Evolutionary conservation across 805 yeast species (phyloP).

Genomic region (Suhomyces xylopsoci): DNA sequence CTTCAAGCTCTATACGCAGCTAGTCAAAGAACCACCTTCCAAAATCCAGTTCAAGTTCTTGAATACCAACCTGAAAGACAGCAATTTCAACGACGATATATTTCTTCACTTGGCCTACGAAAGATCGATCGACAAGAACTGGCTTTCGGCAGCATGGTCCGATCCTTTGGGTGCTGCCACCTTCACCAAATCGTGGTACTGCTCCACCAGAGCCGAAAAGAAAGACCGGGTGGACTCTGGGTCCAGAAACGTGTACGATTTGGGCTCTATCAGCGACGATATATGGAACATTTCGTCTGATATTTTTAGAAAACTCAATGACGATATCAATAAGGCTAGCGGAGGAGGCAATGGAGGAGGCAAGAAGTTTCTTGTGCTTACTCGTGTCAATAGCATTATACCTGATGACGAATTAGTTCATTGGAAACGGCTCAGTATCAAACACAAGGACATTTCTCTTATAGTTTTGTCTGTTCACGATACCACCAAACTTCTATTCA

Average conservation of each 20-base stretch:
- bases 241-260: slow-evolving; percentile 19
- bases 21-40: slow-evolving; percentile 37
- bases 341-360: slow-evolving; percentile 37
- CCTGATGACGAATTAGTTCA: slow-evolving; percentile 81
- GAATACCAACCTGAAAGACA: slow-evolving; percentile 18
- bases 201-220: slow-evolving; percentile 14
- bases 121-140: slow-evolving; percentile 71
- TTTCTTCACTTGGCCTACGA: slow-evolving; percentile 85
- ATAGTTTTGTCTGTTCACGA: slow-evolving; percentile 69
- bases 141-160: slow-evolving; percentile 88
- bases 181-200: slow-evolving; percentile 63
- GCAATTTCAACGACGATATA: slow-evolving; percentile 55
- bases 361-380: slow-evolving; percentile 60
- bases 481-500: slow-evolving; percentile 45
- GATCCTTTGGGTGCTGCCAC: slow-evolving; percentile 74
- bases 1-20: slow-evolving; percentile 24
- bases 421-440: slow-evolving; percentile 71
- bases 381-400: slow-evolving; percentile 67
- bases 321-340: slow-evolving; percentile 29
- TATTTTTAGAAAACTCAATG: slow-evolving; percentile 37
- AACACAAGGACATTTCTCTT: slow-evolving; percentile 53
- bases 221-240: slow-evolving; percentile 14
- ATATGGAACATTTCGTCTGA: slow-evolving; percentile 60
- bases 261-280: slow-evolving; percentile 57
- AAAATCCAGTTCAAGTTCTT: slow-evolving; percentile 36